phyloP scores from a whole-genome alignment of 2,329 filamentous ascomycete genomes.

The Endothia cerciana region DNA sequence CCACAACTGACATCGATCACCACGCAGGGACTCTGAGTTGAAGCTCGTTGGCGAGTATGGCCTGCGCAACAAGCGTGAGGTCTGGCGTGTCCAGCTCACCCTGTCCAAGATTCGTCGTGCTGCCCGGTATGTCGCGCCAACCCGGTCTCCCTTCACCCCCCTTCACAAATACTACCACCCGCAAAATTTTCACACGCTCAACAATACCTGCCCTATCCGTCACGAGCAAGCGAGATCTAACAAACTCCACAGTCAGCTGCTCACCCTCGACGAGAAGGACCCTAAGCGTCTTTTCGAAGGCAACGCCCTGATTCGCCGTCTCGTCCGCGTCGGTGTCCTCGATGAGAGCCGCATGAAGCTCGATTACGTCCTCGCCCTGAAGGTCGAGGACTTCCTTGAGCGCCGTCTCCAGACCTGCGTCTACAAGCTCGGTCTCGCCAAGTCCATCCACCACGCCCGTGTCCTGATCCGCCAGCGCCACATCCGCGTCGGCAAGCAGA shows the following conservation, averaged over 20 bases:
- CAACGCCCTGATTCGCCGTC: slow-evolving; percentile 99
- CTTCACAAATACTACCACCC: neutral
- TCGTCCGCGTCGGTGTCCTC: slow-evolving; percentile 98
- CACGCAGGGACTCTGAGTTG: slow-evolving; percentile 91
- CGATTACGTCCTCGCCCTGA: slow-evolving; percentile 99
- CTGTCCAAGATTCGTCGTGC: slow-evolving; percentile 99
- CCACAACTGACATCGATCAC: slow-evolving; percentile 65
- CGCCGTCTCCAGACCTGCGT: slow-evolving; percentile 99
- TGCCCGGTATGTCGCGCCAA: slow-evolving; percentile 76
- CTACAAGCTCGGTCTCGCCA: slow-evolving; percentile 99
- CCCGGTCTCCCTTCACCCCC: no score
- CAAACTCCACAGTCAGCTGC: slow-evolving; percentile 76
- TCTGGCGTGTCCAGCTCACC: slow-evolving; percentile 99
- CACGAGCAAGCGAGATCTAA: slow-evolving; percentile 27
- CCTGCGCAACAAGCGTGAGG: slow-evolving; percentile 99
- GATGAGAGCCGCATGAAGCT: slow-evolving; percentile 99
- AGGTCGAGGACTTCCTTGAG: slow-evolving; percentile 99
- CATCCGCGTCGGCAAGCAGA: slow-evolving; percentile 99
- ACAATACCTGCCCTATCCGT: neutral
- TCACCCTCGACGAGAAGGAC: slow-evolving; percentile 99
- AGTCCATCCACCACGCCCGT: slow-evolving; percentile 99
- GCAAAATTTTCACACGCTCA: neutral
- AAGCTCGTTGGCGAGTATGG: slow-evolving; percentile 99
- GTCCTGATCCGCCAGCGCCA: slow-evolving; percentile 99
- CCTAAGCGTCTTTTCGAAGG: slow-evolving; percentile 99